These are phyloP conservation scores for Plantago elongata DNA, from an alignment of 257 asterid genomes.

Conservation along the genomic window DNA sequence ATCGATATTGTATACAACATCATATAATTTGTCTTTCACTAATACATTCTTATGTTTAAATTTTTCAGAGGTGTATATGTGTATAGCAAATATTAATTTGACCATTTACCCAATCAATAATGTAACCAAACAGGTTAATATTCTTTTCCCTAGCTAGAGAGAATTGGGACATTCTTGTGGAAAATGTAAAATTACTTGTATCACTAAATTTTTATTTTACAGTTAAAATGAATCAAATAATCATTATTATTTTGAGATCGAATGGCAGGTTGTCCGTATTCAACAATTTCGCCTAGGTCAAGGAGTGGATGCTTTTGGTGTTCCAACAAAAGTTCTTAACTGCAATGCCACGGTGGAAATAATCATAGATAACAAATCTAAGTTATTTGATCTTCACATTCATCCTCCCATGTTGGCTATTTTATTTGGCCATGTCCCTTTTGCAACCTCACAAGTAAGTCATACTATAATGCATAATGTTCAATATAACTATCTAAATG, in stretches of 20 bases:
- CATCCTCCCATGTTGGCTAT: conserved; percentile 44
- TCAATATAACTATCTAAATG: too few relatives aligned
- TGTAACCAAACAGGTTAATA: too few relatives aligned
- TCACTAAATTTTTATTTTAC: too few relatives aligned
- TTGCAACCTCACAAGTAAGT: conserved; percentile 55
- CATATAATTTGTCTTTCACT: too few relatives aligned
- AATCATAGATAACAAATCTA: conserved; percentile 58
- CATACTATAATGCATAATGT: too few relatives aligned
- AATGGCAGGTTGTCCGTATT: conserved; percentile 46
- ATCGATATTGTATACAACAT: too few relatives aligned
- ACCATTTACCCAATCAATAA: too few relatives aligned
- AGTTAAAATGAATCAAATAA: too few relatives aligned
- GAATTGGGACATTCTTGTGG: background rate
- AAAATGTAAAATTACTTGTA: too few relatives aligned
- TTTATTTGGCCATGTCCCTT: conserved; percentile 47
- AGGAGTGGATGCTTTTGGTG: conserved; percentile 78
- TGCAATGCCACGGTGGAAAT: conserved; percentile 53
- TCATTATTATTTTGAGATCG: background rate
- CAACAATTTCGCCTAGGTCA: conserved; percentile 51
- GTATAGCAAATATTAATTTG: too few relatives aligned
- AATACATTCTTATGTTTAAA: too few relatives aligned
- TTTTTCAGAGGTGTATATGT: too few relatives aligned
- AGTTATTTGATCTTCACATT: conserved; percentile 58
- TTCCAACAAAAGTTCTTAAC: conserved; percentile 55
- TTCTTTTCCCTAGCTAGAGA: background rate